Conservation (phyloP, 768 basidiomycete species). For the Lactarius indigo region DNA sequence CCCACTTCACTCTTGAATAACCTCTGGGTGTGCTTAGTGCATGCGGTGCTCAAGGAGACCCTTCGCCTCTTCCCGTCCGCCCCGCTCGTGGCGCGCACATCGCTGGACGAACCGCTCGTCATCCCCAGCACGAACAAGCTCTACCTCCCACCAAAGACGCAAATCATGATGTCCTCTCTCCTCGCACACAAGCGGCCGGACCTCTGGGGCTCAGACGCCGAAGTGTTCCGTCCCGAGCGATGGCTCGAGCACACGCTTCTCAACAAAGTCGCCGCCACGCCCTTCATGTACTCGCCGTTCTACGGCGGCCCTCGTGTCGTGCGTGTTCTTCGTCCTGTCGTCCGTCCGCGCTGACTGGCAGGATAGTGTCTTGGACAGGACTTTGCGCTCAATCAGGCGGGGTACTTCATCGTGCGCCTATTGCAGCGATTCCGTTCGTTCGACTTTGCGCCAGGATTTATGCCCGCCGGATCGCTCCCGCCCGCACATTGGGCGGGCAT, state of each 20-base stretch:
- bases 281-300: slow-evolving; percentile 68
- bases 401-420: slow-evolving; percentile 52
- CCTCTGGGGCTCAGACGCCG: slow-evolving; percentile 54
- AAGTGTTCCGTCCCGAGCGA: slow-evolving; percentile 57
- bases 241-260: slow-evolving; percentile 54
- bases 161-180: slow-evolving; percentile 31
- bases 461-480: slow-evolving; percentile 25
- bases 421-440: slow-evolving; percentile 45
- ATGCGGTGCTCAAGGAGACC: slow-evolving; percentile 37
- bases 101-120: slow-evolving; percentile 14
- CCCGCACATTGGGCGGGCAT: slow-evolving; percentile 25
- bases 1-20: background rate
- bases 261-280: slow-evolving; percentile 52
- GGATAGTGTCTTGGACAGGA: slow-evolving; percentile 51
- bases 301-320: slow-evolving; percentile 61
- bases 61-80: slow-evolving; percentile 22
- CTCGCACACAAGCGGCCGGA: slow-evolving; percentile 42
- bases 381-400: slow-evolving; percentile 53
- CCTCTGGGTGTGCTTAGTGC: slow-evolving; percentile 19
- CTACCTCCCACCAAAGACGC: slow-evolving; percentile 23
- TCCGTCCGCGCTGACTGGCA: background rate
- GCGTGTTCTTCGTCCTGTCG: background rate
- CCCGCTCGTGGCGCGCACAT: slow-evolving; percentile 20
- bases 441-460: slow-evolving; percentile 26
- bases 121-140: slow-evolving; percentile 25